Percentiles rank a stretch among this genome's conserved stretches.
These are phyloP conservation scores for Solanum sejunctum DNA, from an alignment of 257 asterid species.

Conservation along the genomic window DNA sequence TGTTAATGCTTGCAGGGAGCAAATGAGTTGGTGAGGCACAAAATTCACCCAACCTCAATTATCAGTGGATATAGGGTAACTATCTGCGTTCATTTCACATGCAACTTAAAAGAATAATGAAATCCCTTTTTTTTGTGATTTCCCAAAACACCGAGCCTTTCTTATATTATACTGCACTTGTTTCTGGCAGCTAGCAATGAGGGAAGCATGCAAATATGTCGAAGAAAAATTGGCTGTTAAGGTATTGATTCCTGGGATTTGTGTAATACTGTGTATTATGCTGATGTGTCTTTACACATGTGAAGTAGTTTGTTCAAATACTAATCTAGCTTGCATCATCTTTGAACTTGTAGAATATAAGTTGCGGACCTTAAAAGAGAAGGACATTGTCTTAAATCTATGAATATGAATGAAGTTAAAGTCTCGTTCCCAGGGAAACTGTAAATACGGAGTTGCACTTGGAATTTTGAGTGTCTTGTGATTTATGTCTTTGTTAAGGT, in stretches of 20 bases:
- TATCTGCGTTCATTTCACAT: not conserved
- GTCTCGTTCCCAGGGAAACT: not conserved
- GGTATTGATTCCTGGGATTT: slow-evolving; percentile 25
- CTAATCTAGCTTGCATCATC: not conserved
- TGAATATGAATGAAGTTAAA: not conserved
- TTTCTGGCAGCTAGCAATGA: slow-evolving; percentile 81
- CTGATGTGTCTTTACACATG: not conserved
- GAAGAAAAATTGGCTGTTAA: slow-evolving; percentile 79
- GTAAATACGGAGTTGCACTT: not conserved
- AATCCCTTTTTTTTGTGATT: not conserved
- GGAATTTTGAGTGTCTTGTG: not conserved
- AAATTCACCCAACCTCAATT: slow-evolving; percentile 91
- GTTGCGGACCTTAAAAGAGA: not conserved
- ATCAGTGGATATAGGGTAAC: slow-evolving; percentile 93
- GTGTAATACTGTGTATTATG: not conserved
- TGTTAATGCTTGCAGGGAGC: slow-evolving; percentile 61
- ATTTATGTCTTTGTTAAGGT: not conserved
- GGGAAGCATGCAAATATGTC: slow-evolving; percentile 98
- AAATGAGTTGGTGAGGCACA: slow-evolving; percentile 88
- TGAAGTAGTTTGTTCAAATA: not conserved
- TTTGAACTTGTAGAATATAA: not conserved
- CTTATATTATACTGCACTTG: not conserved
- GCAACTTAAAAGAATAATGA: not conserved
- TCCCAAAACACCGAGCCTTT: not conserved
- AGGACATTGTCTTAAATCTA: not conserved